A percentile compares a stretch with the other conserved stretches of the same genome.
These are phyloP conservation scores for Sphagnum fallax DNA, from an alignment of 228 moss, liverwort and hornwort species.

Conservation along the genomic window DNA sequence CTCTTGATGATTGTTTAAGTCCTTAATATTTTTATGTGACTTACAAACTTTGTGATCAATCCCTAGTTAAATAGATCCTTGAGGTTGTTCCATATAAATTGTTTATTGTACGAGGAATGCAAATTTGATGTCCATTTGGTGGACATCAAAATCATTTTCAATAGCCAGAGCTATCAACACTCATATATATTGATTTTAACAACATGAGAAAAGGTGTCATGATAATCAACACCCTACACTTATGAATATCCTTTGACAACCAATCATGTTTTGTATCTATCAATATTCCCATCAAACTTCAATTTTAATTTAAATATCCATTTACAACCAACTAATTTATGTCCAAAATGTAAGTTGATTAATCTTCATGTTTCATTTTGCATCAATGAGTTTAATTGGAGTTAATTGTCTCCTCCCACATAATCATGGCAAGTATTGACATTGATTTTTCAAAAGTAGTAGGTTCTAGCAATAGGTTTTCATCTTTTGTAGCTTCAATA, in stretches of 20 bases:
- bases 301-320: not conserved
- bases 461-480: not conserved
- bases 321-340: not conserved
- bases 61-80: not conserved
- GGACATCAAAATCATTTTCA: not conserved
- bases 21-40: not conserved
- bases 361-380: not conserved
- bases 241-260: not conserved
- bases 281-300: not conserved
- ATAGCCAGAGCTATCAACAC: no score
- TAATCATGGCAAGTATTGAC: not conserved
- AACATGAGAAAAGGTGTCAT: not conserved
- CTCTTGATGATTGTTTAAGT: not conserved
- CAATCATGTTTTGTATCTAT: not conserved
- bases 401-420: not conserved
- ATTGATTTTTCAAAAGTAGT: not conserved
- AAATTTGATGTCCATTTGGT: constrained; percentile 6
- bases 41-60: not conserved
- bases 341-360: not conserved
- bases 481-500: not conserved
- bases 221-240: not conserved
- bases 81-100: not conserved
- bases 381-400: not conserved
- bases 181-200: not conserved
- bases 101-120: not conserved